phyloP scores from a whole-genome alignment of 805 yeast species.

The Pichia cabralensis region DNA sequence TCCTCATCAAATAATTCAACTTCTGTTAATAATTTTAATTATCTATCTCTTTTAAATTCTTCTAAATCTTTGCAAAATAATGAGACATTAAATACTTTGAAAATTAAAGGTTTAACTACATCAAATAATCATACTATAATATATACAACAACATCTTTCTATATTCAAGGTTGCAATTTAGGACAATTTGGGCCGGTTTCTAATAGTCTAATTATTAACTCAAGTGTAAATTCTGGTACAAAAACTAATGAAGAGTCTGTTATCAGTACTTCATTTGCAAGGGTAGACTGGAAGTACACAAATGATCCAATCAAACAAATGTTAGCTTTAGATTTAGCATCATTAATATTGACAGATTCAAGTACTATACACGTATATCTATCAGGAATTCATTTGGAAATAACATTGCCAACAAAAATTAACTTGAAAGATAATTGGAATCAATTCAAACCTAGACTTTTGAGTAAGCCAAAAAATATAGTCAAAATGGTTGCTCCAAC shows the following conservation, averaged over 20 bases:
- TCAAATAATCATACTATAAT: slow-evolving; percentile 64
- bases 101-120: slow-evolving; percentile 40
- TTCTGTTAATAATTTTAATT: slow-evolving; percentile 27
- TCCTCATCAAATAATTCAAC: not conserved
- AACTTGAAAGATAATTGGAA: slow-evolving; percentile 38
- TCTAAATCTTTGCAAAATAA: not conserved
- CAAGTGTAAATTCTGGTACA: too few relatives aligned
- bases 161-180: slow-evolving; percentile 67
- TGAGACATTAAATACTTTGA: not conserved
- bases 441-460: slow-evolving; percentile 40
- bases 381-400: slow-evolving; percentile 46
- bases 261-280: slow-evolving; percentile 15
- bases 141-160: slow-evolving; percentile 36
- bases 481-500: slow-evolving; percentile 26
- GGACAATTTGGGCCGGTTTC: slow-evolving; percentile 65
- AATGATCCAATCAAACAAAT: slow-evolving; percentile 45
- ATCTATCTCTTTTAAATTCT: too few relatives aligned
- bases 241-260: slow-evolving; percentile 29
- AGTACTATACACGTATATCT: slow-evolving; percentile 52
- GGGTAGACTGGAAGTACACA: slow-evolving; percentile 31
- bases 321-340: slow-evolving; percentile 56
- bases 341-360: slow-evolving; percentile 52
- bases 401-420: slow-evolving; percentile 26
- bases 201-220: too few relatives aligned
- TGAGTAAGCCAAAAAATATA: slow-evolving; percentile 31